Conservation (phyloP, 2,329 filamentous ascomycete genomes). For the Colletotrichum cordylinicola region DNA sequence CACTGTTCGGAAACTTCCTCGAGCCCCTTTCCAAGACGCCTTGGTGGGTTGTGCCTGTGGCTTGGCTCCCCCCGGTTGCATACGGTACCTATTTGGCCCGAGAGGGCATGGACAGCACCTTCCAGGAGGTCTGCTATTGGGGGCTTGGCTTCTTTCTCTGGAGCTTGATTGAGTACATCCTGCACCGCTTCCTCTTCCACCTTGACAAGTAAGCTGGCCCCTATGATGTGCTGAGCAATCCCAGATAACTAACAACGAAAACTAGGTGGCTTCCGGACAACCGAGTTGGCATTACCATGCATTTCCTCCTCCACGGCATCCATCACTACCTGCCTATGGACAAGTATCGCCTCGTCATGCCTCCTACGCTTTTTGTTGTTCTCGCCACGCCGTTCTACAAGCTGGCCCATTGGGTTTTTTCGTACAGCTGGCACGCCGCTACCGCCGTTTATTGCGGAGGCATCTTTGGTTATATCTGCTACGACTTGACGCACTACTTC, state of each 20-base stretch:
- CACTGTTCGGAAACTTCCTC: constrained; percentile 97
- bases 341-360: constrained; percentile 96
- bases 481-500: constrained; percentile 98
- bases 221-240: neutral
- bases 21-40: constrained; percentile 95
- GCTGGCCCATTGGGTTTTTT: constrained; percentile 82
- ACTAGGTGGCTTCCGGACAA: constrained; percentile 87
- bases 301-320: constrained; percentile 95
- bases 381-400: constrained; percentile 93
- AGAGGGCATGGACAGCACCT: constrained; percentile 59
- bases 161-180: constrained; percentile 86
- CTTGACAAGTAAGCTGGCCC: constrained; percentile 76
- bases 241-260: constrained; percentile 32
- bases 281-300: constrained; percentile 80
- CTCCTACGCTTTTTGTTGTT: constrained; percentile 82
- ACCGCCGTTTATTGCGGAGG: constrained; percentile 85
- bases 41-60: constrained; percentile 85
- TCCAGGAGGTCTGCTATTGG: constrained; percentile 67
- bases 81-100: constrained; percentile 75
- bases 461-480: constrained; percentile 94
- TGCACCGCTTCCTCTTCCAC: constrained; percentile 94
- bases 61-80: constrained; percentile 83
- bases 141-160: constrained; percentile 76
- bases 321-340: constrained; percentile 99
- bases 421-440: constrained; percentile 83